Percentiles rank a stretch among this genome's conserved stretches.
phyloP scores from a whole-genome alignment of 2,329 filamentous ascomycete genomes.

The Hymenoscyphus repandus region DNA sequence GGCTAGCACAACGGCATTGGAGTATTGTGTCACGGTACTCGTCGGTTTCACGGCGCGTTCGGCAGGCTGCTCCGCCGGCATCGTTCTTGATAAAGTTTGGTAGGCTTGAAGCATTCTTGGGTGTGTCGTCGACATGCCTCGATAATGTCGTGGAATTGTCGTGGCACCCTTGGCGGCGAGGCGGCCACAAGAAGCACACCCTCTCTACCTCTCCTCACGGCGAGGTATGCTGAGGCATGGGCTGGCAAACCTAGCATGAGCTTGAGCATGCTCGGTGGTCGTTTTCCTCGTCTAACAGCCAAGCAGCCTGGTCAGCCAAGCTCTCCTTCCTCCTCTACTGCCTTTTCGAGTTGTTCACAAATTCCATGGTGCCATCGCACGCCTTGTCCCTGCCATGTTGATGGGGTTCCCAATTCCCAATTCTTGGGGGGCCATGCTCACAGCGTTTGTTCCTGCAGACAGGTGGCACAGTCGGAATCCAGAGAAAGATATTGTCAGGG shows the following conservation, averaged over 20 bases:
- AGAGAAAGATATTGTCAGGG: constrained; percentile 4
- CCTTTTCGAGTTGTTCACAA: not conserved
- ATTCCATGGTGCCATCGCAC: not conserved
- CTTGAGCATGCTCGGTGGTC: not conserved
- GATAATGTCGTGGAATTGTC: not conserved
- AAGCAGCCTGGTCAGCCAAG: no score
- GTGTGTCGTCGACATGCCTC: no score
- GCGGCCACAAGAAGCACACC: not conserved
- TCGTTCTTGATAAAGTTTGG: not conserved
- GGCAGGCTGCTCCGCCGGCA: constrained; percentile 20
- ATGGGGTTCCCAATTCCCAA: constrained; percentile 3
- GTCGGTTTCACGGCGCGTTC: constrained; percentile 9
- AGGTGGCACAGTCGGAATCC: constrained; percentile 20
- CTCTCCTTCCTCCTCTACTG: no score
- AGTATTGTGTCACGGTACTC: not conserved
- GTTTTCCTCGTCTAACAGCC: no score
- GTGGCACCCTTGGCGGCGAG: not conserved
- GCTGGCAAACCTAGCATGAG: not conserved
- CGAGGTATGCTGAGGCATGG: not conserved
- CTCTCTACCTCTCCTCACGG: not conserved
- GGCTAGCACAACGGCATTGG: no score
- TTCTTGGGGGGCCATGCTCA: not conserved
- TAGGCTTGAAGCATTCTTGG: not conserved
- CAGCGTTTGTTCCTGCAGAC: constrained; percentile 29
- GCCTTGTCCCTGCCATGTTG: not conserved